A percentile compares a stretch with the other conserved stretches of the same genome.
phyloP scores from a whole-genome alignment of 73 alveolate species.

The Blepharisma japonicum region DNA sequence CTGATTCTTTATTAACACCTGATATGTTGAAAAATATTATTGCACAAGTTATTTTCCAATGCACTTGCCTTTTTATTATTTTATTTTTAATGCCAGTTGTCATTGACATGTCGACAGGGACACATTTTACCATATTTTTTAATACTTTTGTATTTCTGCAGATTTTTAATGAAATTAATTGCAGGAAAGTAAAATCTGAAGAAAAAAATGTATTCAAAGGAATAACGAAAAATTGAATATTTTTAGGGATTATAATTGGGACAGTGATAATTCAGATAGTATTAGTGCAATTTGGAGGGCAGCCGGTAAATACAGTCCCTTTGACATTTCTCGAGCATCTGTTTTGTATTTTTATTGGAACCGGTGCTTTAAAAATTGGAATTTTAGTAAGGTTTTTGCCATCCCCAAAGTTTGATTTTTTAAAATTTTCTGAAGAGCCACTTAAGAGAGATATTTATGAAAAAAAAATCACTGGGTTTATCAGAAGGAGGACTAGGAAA shows the following conservation, averaged over 20 bases:
- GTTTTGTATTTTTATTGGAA: constrained; percentile 65
- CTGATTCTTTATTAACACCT: constrained; percentile 65
- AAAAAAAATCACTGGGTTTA: not conserved
- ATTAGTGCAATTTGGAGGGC: constrained; percentile 57
- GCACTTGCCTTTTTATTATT: constrained; percentile 37
- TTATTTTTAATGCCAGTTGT: constrained; percentile 51
- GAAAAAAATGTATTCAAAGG: constrained; percentile 86
- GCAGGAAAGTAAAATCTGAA: constrained; percentile 73
- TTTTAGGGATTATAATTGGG: constrained; percentile 58
- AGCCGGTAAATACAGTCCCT: constrained; percentile 64
- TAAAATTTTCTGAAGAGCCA: constrained; percentile 25
- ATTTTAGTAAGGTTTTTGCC: constrained; percentile 50
- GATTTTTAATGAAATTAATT: constrained; percentile 89
- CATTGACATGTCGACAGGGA: constrained; percentile 43
- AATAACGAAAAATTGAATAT: constrained; percentile 74
- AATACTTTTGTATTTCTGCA: constrained; percentile 83
- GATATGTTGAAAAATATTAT: constrained; percentile 74
- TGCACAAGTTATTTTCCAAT: constrained; percentile 42
- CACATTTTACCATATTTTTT: constrained; percentile 78
- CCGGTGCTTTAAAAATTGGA: constrained; percentile 56
- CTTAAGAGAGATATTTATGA: not conserved
- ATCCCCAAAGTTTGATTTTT: constrained; percentile 24
- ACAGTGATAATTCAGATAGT: constrained; percentile 74
- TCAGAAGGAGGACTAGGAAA: not conserved
- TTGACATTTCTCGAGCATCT: constrained; percentile 63